phyloP scores from a whole-genome alignment of 768 basidiomycete genomes.

The Termitomyces sp. region DNA sequence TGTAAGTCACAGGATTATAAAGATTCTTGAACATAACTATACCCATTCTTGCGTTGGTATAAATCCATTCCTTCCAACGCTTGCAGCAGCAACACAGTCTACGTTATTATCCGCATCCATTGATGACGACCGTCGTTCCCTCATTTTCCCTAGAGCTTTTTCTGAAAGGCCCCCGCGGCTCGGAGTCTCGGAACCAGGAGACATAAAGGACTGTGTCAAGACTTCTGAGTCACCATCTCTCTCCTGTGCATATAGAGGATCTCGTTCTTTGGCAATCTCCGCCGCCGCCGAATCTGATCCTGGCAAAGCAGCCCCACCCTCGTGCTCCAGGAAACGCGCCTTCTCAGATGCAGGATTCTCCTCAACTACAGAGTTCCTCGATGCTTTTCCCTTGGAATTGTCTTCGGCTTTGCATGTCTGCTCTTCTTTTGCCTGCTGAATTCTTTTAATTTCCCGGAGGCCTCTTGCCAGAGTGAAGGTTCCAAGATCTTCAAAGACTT shows the following conservation, averaged over 20 bases:
- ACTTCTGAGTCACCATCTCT: slow-evolving; percentile 24
- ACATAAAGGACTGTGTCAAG: slow-evolving; percentile 32
- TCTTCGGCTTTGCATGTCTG: slow-evolving; percentile 35
- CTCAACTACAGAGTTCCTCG: slow-evolving; percentile 26
- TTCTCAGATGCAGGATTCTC: slow-evolving; percentile 55
- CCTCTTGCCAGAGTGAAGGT: slow-evolving; percentile 88
- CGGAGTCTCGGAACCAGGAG: slow-evolving; percentile 36
- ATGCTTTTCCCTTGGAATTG: slow-evolving; percentile 31
- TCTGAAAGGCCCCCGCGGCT: slow-evolving; percentile 50
- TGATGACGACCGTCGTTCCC: slow-evolving; percentile 56
- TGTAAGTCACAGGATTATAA: background rate
- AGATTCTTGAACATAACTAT: slow-evolving; percentile 13
- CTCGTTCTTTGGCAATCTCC: slow-evolving; percentile 9
- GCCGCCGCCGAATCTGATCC: slow-evolving; percentile 16
- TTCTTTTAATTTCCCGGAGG: slow-evolving; percentile 75
- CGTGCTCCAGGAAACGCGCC: slow-evolving; percentile 53
- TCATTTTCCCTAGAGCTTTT: slow-evolving; percentile 90
- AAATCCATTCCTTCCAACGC: slow-evolving; percentile 87
- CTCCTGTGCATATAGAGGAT: slow-evolving; percentile 12
- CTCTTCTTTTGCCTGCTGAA: slow-evolving; percentile 69
- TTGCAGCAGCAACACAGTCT: slow-evolving; percentile 60
- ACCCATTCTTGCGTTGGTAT: slow-evolving; percentile 98
- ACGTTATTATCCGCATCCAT: slow-evolving; percentile 46
- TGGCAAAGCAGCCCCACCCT: slow-evolving; percentile 27
- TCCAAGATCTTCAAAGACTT: slow-evolving; percentile 83